phyloP scores from a whole-genome alignment of 805 yeast species.

The Wickerhamomyces queroliae region DNA sequence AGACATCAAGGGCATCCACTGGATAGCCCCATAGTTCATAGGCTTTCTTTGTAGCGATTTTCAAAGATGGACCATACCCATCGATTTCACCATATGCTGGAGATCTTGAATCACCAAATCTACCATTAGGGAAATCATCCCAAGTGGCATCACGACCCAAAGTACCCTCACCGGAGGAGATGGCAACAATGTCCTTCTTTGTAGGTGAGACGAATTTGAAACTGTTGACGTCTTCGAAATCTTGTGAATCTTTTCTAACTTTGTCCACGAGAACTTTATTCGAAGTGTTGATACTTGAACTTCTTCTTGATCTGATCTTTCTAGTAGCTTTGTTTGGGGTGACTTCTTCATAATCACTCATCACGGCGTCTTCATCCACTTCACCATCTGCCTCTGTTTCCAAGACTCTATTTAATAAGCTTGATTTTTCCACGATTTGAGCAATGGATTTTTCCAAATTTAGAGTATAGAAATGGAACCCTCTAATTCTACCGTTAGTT shows the following conservation, averaged over 20 bases:
- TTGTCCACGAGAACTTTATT: constrained; percentile 35
- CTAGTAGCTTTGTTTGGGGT: background rate
- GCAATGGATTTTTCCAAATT: constrained; percentile 92
- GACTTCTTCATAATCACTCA: constrained; percentile 20
- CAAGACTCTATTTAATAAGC: constrained; percentile 43
- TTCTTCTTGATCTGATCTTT: constrained; percentile 12
- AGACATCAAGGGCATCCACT: constrained; percentile 48
- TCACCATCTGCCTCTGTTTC: constrained; percentile 38
- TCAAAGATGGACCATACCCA: constrained; percentile 92
- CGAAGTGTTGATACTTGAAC: constrained; percentile 26
- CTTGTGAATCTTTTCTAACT: constrained; percentile 18
- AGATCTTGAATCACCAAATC: constrained; percentile 91
- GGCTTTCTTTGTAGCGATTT: constrained; percentile 64
- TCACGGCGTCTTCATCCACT: constrained; percentile 29
- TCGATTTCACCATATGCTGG: constrained; percentile 98
- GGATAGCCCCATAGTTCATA: constrained; percentile 80
- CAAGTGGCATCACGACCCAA: constrained; percentile 88
- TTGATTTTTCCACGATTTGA: constrained; percentile 63
- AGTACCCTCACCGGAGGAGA: constrained; percentile 79
- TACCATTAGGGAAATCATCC: constrained; percentile 96
- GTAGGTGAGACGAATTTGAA: constrained; percentile 28
- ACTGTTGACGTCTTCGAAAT: constrained; percentile 17
- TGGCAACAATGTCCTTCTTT: constrained; percentile 61
- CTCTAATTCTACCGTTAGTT: constrained; percentile 57
- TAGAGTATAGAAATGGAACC: constrained; percentile 89